Evolutionary conservation across 2,329 filamentous ascomycete species (phyloP), one percentile per base, ranked within the genome.

Genomic region (Aspergillus tubingensis): DNA sequence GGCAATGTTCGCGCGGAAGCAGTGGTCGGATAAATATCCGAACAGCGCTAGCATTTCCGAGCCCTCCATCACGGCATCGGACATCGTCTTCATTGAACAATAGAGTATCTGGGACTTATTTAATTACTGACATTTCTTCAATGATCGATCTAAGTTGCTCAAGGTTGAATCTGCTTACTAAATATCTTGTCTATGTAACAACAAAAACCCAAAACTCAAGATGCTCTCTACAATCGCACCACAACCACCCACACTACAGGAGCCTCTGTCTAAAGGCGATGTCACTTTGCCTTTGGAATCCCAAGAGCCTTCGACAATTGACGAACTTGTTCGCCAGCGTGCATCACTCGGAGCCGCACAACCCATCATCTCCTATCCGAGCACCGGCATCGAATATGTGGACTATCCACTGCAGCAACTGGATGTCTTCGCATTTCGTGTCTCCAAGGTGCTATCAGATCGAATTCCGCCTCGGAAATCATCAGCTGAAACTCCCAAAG

Each of bases 401-500:
- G 74, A 82, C 64, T 83, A 83, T 63, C 79, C 80, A 0, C 68
- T 80, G 56, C 73, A 74, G 23, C 78, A 83, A 48, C 72, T 83
- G 1, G 80, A 83, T 57, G 65, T 76, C 39, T 71, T 66, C 53
- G 68, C 67, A 21, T 67, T 57, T 38, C 62, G 68, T 2, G 75
- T 75, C n/a, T 72, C 75, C 21, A 73, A 73, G 53, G 55, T 67
- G 57, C 44, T 68, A 62, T 52, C 60, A 66, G 41, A 62, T 64
- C 66, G 44, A 56, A 62, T 66, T 58, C 60, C 60, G 47, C 70
- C 60, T 61, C 73, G 60, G 55, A 59, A 17, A 21, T 70, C 57
- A 43, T 76, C 63, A 60, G 67, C 50, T 25, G 67, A 72, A 21
- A 65, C 70, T 19, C 70, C 72, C 25, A 65, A 62, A 3, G 79